Base-by-base conservation (phyloP, 2,329 filamentous ascomycete species). In the Talaromyces sp. region DNA sequence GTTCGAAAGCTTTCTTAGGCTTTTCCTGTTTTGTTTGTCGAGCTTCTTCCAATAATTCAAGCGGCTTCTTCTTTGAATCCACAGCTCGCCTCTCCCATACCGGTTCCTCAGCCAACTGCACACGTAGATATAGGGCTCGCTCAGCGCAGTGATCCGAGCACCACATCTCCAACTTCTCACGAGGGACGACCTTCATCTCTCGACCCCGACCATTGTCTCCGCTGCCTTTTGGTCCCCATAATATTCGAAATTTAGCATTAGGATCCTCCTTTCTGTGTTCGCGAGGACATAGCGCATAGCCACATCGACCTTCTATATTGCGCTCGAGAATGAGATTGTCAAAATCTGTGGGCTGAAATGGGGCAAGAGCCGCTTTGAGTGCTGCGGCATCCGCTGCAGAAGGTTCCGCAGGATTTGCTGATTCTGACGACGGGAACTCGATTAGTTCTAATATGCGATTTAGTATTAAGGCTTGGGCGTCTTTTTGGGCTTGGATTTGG, bases 271-370 rank as follows among this genome's bases (percentile, higher is more conserved):
- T 82, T 37, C 84, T 82, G 45, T 87, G 88, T n/a, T 86, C 83
- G 17, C 84, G 84, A 0, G 86, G 79, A 76, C 95, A 99, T 33
- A 98, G 83, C 0, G 86, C 83, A 75, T 97, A 98, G 1, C 93
- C 95, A 79, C 95, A 99, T 22, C 86, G 84, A 50, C 85, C 86
- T 70, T 91, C 89, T 69, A 92, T 90, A 75, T 96, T 96, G 72
- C 95, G 90, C 81, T 99, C 95, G 69, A 90, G 86, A 67, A 97
- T 88, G 59, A 98, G 82, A 69, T 91, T 90, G 73, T 97, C 92
- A 80, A 96, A 96, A 80, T 99, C 94, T 62, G 86, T 84, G 0
- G 93, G 92, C 74, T 94, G 91, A 78, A 97, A 98, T 50, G 87
- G 83, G 10, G 84, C 80, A 27, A 98, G 80, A 41, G 87, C 84